Base-by-base conservation (phyloP, 1,284 basidiomycete species). In the Cryptococcus deneoformans region DNA sequence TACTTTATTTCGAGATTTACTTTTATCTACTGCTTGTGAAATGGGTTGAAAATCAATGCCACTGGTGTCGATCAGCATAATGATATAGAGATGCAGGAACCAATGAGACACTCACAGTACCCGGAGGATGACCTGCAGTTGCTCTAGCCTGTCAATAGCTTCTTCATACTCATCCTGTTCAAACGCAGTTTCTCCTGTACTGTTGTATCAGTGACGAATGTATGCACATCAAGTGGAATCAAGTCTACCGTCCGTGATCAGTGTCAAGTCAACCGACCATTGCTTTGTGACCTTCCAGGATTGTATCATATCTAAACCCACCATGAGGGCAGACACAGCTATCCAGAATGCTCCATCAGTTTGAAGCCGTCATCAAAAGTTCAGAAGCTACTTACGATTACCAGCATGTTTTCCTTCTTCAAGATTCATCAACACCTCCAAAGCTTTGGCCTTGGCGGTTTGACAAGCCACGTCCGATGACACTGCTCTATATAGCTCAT, bases 251-350 rank as follows among this genome's bases (percentile, higher is more conserved):
- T 94, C 89, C 0, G 92, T 20, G 20, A 94, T 76, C 6, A 94
- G 70, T 35, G 88, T 81, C 5, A 92, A 80, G 76, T 87, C 91
- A 45, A 89, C 83, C 1, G 87, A 87, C 92, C 92, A 94, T 83
- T 78, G 87, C 88, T 61, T 80, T 64, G 54, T 83, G 79, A 75
- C 92, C 85, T 74, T 73, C 52, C 76, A 74, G 20, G 63, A 64
- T 39, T 70, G 68, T 34, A 78, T 69, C 11, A 89, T 87, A 73
- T 93, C 86, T 53, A 92, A 83, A 1, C 83, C 90, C 10, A 94
- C 91, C 61, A 95, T 87, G 42, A 96, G 77, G 2, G 87, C 92
- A 64, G 93, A 90, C 50, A 96, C 82, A 3, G 92, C 92, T 95
- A 43, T 20, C 38, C 29, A 52, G 37, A 20, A 40, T 20, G 29